These are phyloP conservation scores for Chaetomium sp. DNA, from an alignment of 2,329 filamentous ascomycete genomes.

Conservation along the genomic window DNA sequence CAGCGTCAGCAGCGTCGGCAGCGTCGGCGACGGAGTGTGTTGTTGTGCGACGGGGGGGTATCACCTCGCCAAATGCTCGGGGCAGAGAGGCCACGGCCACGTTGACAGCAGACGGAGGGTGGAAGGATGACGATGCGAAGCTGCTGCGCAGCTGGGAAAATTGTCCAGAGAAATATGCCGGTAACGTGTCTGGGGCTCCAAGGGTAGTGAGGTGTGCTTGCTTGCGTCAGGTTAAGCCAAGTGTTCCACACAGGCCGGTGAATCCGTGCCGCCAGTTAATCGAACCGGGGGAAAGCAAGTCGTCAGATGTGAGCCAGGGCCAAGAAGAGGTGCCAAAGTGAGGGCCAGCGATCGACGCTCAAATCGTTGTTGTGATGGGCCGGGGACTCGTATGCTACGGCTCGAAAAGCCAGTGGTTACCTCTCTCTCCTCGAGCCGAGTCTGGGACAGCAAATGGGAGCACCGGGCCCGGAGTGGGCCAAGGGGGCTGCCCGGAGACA, in stretches of 20 bases:
- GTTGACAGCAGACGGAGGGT: background rate
- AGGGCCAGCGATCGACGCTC: constrained; percentile 24
- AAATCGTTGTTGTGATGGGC: constrained; percentile 21
- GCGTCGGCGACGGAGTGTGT: background rate
- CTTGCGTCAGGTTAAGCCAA: constrained; percentile 8
- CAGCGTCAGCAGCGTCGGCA: background rate
- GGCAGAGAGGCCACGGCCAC: constrained; percentile 9
- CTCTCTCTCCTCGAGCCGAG: constrained; percentile 24
- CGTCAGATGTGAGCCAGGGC: constrained; percentile 14
- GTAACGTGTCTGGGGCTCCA: constrained; percentile 12
- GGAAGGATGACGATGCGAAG: background rate
- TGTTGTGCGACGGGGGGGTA: constrained; percentile 3
- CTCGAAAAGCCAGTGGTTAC: constrained; percentile 34
- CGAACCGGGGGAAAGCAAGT: constrained; percentile 4
- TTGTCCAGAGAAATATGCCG: constrained; percentile 9
- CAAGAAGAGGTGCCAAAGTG: constrained; percentile 18
- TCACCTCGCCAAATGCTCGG: background rate
- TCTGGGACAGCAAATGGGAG: constrained; percentile 34
- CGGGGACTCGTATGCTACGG: constrained; percentile 30
- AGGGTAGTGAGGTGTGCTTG: constrained; percentile 9
- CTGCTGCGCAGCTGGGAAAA: background rate
- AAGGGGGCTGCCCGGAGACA: constrained; percentile 25
- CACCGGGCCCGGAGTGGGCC: constrained; percentile 28
- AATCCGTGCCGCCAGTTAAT: constrained; percentile 14
- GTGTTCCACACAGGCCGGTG: constrained; percentile 8